Evolutionary conservation across 1,139 yeast genomes (phyloP).

Genomic region (Hyphopichia khmerensis): DNA sequence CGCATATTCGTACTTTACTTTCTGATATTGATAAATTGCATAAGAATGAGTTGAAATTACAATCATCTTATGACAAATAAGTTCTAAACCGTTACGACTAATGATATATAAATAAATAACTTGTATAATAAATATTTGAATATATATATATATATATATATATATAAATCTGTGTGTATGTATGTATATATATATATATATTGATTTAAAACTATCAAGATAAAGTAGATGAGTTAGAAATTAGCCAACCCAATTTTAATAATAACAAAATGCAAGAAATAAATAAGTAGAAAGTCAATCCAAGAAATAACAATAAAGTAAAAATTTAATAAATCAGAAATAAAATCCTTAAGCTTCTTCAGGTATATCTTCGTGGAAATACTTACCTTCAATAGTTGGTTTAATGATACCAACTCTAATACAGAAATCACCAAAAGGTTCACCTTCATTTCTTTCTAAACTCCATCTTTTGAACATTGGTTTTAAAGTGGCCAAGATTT

Average conservation of each 20-base stretch:
- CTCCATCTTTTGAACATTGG: slow-evolving; percentile 95
- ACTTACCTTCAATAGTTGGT: slow-evolving; percentile 87
- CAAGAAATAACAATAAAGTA: not conserved
- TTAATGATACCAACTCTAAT: slow-evolving; percentile 83
- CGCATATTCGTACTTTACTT: slow-evolving; percentile 26
- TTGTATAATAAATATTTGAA: not conserved
- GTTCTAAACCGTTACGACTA: too few species aligned
- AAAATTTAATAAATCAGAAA: not conserved
- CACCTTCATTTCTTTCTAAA: slow-evolving; percentile 83
- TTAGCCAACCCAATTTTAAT: slow-evolving; percentile 3
- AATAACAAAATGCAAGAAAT: slow-evolving; percentile 2
- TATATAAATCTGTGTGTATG: too few species aligned
- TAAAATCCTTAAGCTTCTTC: slow-evolving; percentile 56
- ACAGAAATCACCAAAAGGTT: slow-evolving; percentile 93
- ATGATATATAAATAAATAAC: too few species aligned
- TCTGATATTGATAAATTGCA: slow-evolving; percentile 24
- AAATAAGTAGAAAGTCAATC: not conserved
- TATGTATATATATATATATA: slow-evolving; percentile 1
- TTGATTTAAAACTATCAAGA: slow-evolving; percentile 3
- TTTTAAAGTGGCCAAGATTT: slow-evolving; percentile 70
- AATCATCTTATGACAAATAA: not conserved
- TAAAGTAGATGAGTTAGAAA: too few species aligned
- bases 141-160: too few species aligned
- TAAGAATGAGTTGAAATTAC: not conserved
- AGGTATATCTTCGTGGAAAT: slow-evolving; percentile 91